A percentile compares a stretch with the other conserved stretches of the same genome.
Conservation (phyloP, 495 filamentous ascomycete species). For the Parathielavia appendiculata region DNA sequence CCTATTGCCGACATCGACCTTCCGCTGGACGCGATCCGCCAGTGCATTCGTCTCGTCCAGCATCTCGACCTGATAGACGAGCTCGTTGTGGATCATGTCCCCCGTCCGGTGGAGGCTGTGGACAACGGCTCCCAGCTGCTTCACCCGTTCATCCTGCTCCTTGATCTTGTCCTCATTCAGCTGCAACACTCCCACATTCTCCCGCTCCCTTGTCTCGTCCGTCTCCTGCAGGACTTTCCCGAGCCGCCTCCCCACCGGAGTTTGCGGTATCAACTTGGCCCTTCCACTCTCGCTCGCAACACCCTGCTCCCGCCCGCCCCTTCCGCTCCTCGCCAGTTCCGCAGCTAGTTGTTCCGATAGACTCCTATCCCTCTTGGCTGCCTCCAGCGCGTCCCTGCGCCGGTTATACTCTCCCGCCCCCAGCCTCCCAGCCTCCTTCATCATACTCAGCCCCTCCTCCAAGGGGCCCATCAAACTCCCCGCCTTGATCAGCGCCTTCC, state of each 20-base stretch:
- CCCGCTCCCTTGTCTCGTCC: constrained; percentile 77
- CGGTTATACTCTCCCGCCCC: constrained; percentile 86
- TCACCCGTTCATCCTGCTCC: constrained; percentile 79
- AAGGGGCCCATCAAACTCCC: constrained; percentile 61
- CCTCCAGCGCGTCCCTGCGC: constrained; percentile 69
- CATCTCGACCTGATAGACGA: constrained; percentile 79
- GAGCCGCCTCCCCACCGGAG: constrained; percentile 59
- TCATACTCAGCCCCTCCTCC: constrained; percentile 61
- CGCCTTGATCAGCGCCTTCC: constrained; percentile 72
- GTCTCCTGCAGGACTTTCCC: constrained; percentile 77
- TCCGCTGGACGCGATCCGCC: constrained; percentile 63
- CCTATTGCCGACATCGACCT: constrained; percentile 79
- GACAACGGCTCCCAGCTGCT: constrained; percentile 70
- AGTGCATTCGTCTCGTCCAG: constrained; percentile 71
- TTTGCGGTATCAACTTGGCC: constrained; percentile 24
- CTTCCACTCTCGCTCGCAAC: constrained; percentile 30
- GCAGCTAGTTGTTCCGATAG: constrained; percentile 76
- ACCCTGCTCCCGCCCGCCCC: constrained; percentile 23
- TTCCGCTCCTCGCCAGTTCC: constrained; percentile 53
- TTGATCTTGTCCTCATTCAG: constrained; percentile 77
- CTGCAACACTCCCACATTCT: constrained; percentile 84
- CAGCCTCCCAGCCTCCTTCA: constrained; percentile 45
- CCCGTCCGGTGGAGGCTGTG: constrained; percentile 81
- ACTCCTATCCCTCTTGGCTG: constrained; percentile 77
- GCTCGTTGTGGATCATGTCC: constrained; percentile 74